These are phyloP conservation scores for Ampelomyces quisqualis DNA, from an alignment of 2,329 filamentous ascomycete genomes.

Conservation along the genomic window DNA sequence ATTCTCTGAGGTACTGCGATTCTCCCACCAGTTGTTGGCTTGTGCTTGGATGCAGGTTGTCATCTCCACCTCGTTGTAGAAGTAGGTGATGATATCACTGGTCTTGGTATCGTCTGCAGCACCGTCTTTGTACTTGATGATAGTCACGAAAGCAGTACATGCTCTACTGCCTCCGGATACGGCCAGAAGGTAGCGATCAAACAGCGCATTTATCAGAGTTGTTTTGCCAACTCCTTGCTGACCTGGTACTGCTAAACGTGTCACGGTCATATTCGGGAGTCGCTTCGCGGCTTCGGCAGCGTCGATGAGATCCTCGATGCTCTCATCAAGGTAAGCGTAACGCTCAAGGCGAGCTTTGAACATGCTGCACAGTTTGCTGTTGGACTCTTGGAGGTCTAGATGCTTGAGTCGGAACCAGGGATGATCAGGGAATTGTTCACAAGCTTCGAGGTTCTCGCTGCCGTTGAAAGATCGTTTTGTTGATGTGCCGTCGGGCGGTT, in stretches of 20 bases:
- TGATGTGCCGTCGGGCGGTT: too few species aligned
- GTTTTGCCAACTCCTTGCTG: constrained; percentile 17
- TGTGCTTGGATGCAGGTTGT: too few species aligned
- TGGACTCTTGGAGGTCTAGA: too few species aligned
- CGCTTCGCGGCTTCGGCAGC: constrained; percentile 1
- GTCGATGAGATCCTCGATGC: background rate
- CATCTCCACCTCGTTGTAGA: constrained; percentile 5
- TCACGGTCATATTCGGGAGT: background rate
- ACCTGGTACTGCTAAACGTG: constrained; percentile 12
- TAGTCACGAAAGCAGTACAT: constrained; percentile 11
- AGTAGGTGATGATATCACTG: constrained; percentile 11
- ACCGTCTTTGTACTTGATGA: constrained; percentile 6
- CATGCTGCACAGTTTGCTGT: constrained; percentile 3
- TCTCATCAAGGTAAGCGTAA: background rate
- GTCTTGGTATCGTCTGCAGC: constrained; percentile 4
- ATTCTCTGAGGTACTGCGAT: too few species aligned
- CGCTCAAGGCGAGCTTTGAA: background rate
- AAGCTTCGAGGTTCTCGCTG: background rate
- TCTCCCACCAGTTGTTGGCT: too few species aligned
- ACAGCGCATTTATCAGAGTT: constrained; percentile 10
- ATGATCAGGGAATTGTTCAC: constrained; percentile 6
- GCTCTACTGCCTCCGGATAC: constrained; percentile 6
- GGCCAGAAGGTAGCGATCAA: constrained; percentile 10
- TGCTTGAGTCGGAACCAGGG: constrained; percentile 5
- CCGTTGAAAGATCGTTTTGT: background rate